phyloP scores from a whole-genome alignment of 257 asterid genomes.

The Marsdenia floribunda region DNA sequence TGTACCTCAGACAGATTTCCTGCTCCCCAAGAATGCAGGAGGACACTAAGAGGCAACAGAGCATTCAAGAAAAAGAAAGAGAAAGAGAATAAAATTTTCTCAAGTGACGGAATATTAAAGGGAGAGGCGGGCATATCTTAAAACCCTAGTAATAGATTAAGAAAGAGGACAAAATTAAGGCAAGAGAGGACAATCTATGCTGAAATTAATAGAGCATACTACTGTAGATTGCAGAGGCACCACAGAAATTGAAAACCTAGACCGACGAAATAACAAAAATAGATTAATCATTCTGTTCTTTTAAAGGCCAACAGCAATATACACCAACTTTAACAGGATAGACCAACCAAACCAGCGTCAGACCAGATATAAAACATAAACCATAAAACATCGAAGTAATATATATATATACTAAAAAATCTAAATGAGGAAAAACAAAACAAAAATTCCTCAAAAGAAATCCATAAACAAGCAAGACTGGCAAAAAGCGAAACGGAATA shows the following conservation, averaged over 20 bases:
- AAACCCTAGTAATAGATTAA: neutral
- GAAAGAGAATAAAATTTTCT: neutral
- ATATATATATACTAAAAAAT: too few relatives aligned
- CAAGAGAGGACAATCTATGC: neutral
- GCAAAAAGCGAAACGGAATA: neutral
- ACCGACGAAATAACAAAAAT: neutral
- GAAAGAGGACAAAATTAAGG: too few relatives aligned
- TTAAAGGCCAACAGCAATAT: neutral
- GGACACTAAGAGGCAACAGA: neutral
- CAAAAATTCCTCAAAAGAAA: neutral
- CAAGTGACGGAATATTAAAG: neutral
- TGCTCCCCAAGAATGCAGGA: neutral
- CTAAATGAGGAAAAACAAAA: neutral
- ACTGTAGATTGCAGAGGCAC: neutral
- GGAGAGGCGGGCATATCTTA: neutral
- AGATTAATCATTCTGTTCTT: too few relatives aligned
- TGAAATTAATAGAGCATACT: neutral
- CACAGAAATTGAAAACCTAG: slow-evolving; percentile 11
- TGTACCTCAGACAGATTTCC: neutral
- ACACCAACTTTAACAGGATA: neutral
- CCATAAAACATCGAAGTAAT: neutral
- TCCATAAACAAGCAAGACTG: neutral
- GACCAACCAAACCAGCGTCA: neutral
- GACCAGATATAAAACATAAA: neutral
- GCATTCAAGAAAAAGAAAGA: neutral